phyloP scores from a whole-genome alignment of 306 rosid species.

The Corylus heterophylla region DNA sequence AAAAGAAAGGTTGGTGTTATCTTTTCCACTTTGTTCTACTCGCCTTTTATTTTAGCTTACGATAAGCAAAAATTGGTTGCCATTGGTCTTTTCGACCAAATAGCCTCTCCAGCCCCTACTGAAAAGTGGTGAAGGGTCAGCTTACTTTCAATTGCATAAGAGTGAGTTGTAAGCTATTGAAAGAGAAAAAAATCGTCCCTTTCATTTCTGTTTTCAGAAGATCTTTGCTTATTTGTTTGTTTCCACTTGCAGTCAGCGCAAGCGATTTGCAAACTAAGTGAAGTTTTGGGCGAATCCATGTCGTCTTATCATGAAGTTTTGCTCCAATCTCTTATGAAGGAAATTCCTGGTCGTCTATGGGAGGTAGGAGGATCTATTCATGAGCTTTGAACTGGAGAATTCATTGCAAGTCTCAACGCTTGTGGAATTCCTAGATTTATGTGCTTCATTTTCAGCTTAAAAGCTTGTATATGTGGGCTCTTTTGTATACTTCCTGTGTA shows the following conservation, averaged over 20 bases:
- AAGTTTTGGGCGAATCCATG: constrained; percentile 89
- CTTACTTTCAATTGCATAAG: not conserved
- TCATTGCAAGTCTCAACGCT: too few relatives aligned
- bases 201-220: not conserved
- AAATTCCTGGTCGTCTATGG: constrained; percentile 93
- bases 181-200: not conserved
- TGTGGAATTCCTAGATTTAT: too few relatives aligned
- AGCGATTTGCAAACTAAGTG: constrained; percentile 86
- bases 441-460: too few relatives aligned
- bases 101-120: not conserved
- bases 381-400: constrained; percentile 2
- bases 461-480: too few relatives aligned
- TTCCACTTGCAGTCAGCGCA: constrained; percentile 69
- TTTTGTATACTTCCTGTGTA: too few relatives aligned
- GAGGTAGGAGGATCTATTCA: constrained; percentile 57
- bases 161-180: not conserved
- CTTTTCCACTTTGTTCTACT: constrained; percentile 9
- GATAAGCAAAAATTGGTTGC: constrained; percentile 3
- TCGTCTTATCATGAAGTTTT: constrained; percentile 63
- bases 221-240: constrained; percentile 28
- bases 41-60: constrained; percentile 20
- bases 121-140: not conserved
- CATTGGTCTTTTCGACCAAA: not conserved
- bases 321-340: constrained; percentile 82
- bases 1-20: constrained; percentile 66